These are phyloP conservation scores for Polytrichum formosum DNA, from an alignment of 225 moss, liverwort and hornwort genomes.

Conservation along the genomic window DNA sequence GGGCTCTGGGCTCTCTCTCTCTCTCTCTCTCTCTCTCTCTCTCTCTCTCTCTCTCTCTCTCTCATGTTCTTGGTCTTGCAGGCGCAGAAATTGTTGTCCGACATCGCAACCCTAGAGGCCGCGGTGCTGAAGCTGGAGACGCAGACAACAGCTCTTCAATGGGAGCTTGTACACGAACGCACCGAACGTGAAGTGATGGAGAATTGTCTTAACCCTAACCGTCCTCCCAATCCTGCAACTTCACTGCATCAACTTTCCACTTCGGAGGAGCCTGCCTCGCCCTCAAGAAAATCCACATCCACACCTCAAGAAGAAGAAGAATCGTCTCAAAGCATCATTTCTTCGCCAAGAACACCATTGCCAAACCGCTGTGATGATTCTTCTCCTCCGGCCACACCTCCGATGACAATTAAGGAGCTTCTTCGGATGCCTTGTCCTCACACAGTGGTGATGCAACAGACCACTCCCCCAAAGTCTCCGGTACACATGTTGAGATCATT, in stretches of 20 bases:
- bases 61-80: conserved; percentile 2
- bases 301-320: too few relatives aligned
- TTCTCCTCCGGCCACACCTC: neutral
- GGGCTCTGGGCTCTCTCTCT: too few relatives aligned
- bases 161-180: conserved; percentile 48
- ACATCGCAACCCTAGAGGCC: conserved; percentile 62
- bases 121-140: conserved; percentile 64
- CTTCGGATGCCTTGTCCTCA: conserved; percentile 12
- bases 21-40: too few relatives aligned
- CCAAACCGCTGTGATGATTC: neutral
- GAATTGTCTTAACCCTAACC: conserved; percentile 11
- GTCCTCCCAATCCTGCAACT: neutral
- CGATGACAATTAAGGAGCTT: conserved; percentile 42
- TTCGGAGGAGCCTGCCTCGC: too few relatives aligned
- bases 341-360: neutral
- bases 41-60: too few relatives aligned
- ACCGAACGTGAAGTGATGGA: conserved; percentile 55
- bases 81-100: conserved; percentile 58
- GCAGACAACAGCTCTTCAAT: conserved; percentile 41
- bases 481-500: conserved; percentile 26
- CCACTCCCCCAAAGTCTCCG: conserved; percentile 17
- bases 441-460: neutral
- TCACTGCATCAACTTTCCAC: neutral
- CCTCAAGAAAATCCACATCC: too few relatives aligned
- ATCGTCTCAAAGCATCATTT: neutral